phyloP scores from a whole-genome alignment of 2,329 filamentous ascomycete genomes.

The Dendryphion nanum region DNA sequence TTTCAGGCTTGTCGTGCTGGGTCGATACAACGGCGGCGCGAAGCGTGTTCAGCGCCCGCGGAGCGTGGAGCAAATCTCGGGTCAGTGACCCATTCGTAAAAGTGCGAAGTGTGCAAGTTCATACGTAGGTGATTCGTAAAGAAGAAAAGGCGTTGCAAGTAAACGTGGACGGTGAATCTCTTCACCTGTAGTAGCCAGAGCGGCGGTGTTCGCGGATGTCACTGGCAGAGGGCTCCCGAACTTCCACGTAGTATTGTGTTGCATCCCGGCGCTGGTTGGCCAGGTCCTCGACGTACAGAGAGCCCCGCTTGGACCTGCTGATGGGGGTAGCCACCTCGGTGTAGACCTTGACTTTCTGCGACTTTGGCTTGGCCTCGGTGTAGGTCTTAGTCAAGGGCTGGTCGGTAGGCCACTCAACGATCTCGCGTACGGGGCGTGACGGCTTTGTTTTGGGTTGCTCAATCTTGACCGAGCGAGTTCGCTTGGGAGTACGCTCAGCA shows the following conservation, averaged over 20 bases:
- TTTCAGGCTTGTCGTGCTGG: constrained; percentile 22
- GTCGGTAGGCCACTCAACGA: constrained; percentile 35
- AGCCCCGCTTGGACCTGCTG: constrained; percentile 39
- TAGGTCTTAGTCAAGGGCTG: constrained; percentile 5
- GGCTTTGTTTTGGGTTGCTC: constrained; percentile 29
- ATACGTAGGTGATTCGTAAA: constrained; percentile 1
- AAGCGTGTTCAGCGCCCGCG: constrained; percentile 22
- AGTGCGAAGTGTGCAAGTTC: constrained; percentile 5
- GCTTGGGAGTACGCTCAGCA: constrained; percentile 34
- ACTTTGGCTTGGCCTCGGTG: constrained; percentile 12
- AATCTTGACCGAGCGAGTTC: constrained; percentile 31
- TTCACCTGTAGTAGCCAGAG: constrained; percentile 42
- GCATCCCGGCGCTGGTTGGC: constrained; percentile 35
- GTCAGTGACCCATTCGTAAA: neutral
- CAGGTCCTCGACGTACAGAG: constrained; percentile 42
- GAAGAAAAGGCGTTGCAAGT: constrained; percentile 5
- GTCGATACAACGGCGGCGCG: constrained; percentile 17
- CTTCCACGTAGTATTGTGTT: constrained; percentile 40
- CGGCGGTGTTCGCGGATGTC: constrained; percentile 37
- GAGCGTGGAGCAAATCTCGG: constrained; percentile 5
- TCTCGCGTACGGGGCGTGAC: constrained; percentile 33
- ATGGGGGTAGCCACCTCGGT: constrained; percentile 30
- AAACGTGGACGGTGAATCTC: constrained; percentile 9
- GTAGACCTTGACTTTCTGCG: constrained; percentile 6
- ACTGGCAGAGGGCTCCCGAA: constrained; percentile 39